These are phyloP conservation scores for Carex arenaria DNA, from an alignment of 202 grass and related monocot genomes.

Conservation along the genomic window DNA sequence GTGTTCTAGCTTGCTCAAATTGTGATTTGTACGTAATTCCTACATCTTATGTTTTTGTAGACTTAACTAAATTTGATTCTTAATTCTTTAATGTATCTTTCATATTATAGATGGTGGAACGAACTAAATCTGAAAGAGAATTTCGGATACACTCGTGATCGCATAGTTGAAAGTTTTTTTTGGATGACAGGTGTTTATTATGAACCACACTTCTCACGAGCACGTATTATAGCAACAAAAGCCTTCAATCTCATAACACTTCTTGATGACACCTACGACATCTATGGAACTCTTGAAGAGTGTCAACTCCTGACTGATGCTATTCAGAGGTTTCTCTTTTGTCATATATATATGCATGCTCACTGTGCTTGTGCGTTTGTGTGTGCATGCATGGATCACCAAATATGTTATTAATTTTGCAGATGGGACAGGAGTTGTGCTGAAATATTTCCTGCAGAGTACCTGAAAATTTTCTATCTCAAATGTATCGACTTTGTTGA, in stretches of 20 bases:
- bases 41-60: too few species aligned
- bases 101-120: background rate
- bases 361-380: background rate
- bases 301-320: slow-evolving; percentile 20
- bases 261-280: slow-evolving; percentile 48
- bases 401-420: background rate
- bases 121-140: background rate
- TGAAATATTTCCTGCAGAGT: slow-evolving; percentile 13
- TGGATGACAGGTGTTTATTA: slow-evolving; percentile 41
- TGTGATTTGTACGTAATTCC: too few species aligned
- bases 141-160: background rate
- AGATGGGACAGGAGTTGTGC: slow-evolving; percentile 20
- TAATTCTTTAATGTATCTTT: too few species aligned
- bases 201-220: slow-evolving; percentile 15
- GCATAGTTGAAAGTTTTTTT: slow-evolving; percentile 8
- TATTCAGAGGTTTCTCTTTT: slow-evolving; percentile 25
- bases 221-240: slow-evolving; percentile 5
- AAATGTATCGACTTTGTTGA: background rate
- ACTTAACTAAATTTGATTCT: too few species aligned
- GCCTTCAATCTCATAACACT: background rate
- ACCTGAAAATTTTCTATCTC: slow-evolving; percentile 19
- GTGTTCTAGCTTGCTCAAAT: too few species aligned
- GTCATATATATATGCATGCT: background rate
- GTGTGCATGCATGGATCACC: background rate
- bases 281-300: slow-evolving; percentile 43